phyloP scores from a whole-genome alignment of 768 basidiomycete genomes.

The Solioccasus polychromus region DNA sequence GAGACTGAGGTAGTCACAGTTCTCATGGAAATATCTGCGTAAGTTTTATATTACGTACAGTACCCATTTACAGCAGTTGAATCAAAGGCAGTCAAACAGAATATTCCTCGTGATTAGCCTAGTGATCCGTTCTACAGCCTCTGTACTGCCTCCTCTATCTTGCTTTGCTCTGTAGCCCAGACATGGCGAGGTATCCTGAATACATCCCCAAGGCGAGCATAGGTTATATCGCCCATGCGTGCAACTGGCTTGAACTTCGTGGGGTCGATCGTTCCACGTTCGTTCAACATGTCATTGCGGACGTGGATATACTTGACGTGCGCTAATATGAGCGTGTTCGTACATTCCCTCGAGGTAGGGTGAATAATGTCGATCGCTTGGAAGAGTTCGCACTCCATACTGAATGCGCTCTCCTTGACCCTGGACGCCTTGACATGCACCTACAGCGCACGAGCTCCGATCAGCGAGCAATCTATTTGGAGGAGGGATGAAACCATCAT shows the following conservation, averaged over 20 bases:
- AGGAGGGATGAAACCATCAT: neutral
- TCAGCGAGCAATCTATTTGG: neutral
- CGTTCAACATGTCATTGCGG: conserved; percentile 40
- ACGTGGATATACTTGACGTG: conserved; percentile 43
- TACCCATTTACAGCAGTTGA: too few species aligned
- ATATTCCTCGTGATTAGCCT: too few species aligned
- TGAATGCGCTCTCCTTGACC: conserved; percentile 46
- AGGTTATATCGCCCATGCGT: conserved; percentile 40
- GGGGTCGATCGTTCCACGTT: conserved; percentile 35
- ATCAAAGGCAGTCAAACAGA: too few species aligned
- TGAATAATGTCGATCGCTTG: conserved; percentile 36
- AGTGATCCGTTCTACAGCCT: conserved; percentile 3
- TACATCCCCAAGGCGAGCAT: conserved; percentile 29
- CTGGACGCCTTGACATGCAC: conserved; percentile 38
- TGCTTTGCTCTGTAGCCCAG: conserved; percentile 21
- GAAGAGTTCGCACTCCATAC: conserved; percentile 42
- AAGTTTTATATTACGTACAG: too few species aligned
- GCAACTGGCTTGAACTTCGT: conserved; percentile 35
- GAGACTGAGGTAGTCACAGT: too few species aligned
- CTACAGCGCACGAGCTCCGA: conserved; percentile 22
- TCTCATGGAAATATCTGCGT: too few species aligned
- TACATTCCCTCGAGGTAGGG: conserved; percentile 26
- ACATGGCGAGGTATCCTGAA: conserved; percentile 25
- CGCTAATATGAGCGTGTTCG: conserved; percentile 37
- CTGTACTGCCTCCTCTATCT: neutral